These are phyloP conservation scores for Mollisia scopiformis DNA, from an alignment of 2,329 filamentous ascomycete species.

Conservation along the genomic window DNA sequence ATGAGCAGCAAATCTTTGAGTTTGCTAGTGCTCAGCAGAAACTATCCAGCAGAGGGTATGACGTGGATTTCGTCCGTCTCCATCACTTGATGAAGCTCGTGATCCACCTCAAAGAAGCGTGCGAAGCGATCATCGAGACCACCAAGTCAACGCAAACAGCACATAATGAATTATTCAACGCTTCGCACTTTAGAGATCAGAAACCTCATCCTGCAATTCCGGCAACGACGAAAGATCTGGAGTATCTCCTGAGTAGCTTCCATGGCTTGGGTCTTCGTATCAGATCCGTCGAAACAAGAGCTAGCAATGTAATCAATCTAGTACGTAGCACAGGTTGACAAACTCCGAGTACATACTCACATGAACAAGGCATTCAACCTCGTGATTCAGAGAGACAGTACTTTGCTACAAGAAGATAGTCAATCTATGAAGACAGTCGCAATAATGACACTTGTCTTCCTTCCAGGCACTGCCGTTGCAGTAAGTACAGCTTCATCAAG, in stretches of 20 bases:
- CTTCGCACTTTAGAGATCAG: neutral
- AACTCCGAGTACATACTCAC: neutral
- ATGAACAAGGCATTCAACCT: conserved; percentile 1
- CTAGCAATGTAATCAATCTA: conserved; percentile 1
- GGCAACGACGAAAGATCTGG: neutral
- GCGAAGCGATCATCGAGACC: conserved; percentile 4
- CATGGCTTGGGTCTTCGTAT: neutral
- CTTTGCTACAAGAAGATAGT: conserved; percentile 1
- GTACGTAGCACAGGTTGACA: neutral
- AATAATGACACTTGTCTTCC: conserved; percentile 5
- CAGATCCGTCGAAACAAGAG: conserved; percentile 2
- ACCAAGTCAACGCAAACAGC: conserved; percentile 1
- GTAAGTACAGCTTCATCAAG: neutral
- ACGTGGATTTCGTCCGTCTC: conserved; percentile 1
- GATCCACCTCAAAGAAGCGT: conserved; percentile 3
- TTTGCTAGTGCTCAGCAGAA: conserved; percentile 1
- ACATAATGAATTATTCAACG: neutral
- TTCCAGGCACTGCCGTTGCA: neutral
- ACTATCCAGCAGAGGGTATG: neutral
- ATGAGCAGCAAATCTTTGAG: neutral
- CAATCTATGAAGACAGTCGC: conserved; percentile 8
- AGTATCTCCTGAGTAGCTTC: conserved; percentile 3
- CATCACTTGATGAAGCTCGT: conserved; percentile 6
- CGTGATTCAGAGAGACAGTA: conserved; percentile 5
- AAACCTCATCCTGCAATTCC: neutral